These are phyloP conservation scores for Xerocomus nothofagi DNA, from an alignment of 1,284 basidiomycete species.

Conservation along the genomic window DNA sequence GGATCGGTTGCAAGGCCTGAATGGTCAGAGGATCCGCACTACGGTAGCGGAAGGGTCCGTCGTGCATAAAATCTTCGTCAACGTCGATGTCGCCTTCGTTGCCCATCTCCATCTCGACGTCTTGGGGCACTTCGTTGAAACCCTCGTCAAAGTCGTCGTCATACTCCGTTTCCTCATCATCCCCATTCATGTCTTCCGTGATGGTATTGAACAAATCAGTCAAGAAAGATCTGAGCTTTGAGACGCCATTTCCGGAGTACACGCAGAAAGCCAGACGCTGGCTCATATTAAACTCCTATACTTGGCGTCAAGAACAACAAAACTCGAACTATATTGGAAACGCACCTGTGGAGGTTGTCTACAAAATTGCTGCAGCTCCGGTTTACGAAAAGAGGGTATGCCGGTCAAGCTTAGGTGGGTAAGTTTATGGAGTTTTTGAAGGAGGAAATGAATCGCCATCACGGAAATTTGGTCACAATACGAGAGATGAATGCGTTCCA, in stretches of 20 bases:
- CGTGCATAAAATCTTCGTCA: conserved; percentile 39
- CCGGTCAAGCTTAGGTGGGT: conserved; percentile 97
- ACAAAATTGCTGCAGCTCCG: conserved; percentile 89
- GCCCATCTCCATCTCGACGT: conserved; percentile 52
- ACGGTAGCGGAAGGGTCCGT: conserved; percentile 31
- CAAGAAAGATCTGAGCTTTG: conserved; percentile 79
- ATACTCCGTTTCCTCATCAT: conserved; percentile 71
- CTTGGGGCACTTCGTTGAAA: conserved; percentile 50
- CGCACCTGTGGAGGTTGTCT: conserved; percentile 82
- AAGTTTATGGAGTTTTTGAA: conserved; percentile 84
- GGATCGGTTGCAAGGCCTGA: conserved; percentile 31
- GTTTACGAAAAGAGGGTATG: conserved; percentile 86
- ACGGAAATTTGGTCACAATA: conserved; percentile 97
- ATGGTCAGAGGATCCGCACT: conserved; percentile 13
- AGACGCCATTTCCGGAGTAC: conserved; percentile 91
- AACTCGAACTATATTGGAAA: conserved; percentile 11
- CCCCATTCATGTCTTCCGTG: conserved; percentile 61
- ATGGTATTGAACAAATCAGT: conserved; percentile 71
- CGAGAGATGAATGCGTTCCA: conserved; percentile 95
- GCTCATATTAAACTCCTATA: conserved; percentile 88
- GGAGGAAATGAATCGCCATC: conserved; percentile 86
- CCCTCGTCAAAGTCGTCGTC: conserved; percentile 64
- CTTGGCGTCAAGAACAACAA: conserved; percentile 4
- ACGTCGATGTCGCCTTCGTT: conserved; percentile 44
- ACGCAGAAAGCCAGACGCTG: conserved; percentile 97